phyloP scores from a whole-genome alignment of 345 rosid genomes.

The Bruguiera sexangula region DNA sequence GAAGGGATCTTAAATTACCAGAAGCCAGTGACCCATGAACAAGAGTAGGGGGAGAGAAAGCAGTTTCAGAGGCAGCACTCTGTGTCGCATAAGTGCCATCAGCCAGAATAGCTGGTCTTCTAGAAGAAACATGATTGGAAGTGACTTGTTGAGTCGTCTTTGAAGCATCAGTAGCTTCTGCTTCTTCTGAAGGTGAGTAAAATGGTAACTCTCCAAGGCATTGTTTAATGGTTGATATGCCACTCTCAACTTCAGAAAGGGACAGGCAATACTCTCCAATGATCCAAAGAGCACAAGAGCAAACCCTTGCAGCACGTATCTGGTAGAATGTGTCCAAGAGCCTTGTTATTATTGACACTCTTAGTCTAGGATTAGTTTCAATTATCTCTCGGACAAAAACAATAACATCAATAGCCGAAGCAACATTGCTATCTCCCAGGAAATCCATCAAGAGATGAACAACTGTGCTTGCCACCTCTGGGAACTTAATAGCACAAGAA shows the following conservation, averaged over 20 bases:
- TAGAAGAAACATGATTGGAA: constrained; percentile 62
- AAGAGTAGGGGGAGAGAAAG: constrained; percentile 68
- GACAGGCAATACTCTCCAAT: constrained; percentile 87
- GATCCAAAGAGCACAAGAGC: constrained; percentile 90
- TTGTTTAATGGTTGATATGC: constrained; percentile 73
- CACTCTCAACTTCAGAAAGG: constrained; percentile 82
- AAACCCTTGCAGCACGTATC: constrained; percentile 81
- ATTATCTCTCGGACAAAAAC: constrained; percentile 80
- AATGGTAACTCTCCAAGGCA: constrained; percentile 89
- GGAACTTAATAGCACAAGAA: constrained; percentile 85
- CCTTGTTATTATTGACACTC: constrained; percentile 87
- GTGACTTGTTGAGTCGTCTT: constrained; percentile 53
- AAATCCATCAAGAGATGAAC: constrained; percentile 92
- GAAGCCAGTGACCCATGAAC: constrained; percentile 72
- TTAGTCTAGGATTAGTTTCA: constrained; percentile 74
- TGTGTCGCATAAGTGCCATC: constrained; percentile 92
- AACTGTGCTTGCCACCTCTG: constrained; percentile 90
- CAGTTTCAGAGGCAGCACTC: constrained; percentile 91
- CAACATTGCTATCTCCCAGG: constrained; percentile 83
- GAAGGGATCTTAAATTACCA: constrained; percentile 84
- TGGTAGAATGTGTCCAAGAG: constrained; percentile 84
- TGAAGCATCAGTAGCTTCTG: constrained; percentile 58
- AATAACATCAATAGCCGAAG: constrained; percentile 80
- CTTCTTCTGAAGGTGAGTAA: constrained; percentile 63
- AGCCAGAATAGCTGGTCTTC: constrained; percentile 81